Evolutionary conservation across 2,329 filamentous ascomycete genomes (phyloP).

Genomic region (Fusarium vanettenii): DNA sequence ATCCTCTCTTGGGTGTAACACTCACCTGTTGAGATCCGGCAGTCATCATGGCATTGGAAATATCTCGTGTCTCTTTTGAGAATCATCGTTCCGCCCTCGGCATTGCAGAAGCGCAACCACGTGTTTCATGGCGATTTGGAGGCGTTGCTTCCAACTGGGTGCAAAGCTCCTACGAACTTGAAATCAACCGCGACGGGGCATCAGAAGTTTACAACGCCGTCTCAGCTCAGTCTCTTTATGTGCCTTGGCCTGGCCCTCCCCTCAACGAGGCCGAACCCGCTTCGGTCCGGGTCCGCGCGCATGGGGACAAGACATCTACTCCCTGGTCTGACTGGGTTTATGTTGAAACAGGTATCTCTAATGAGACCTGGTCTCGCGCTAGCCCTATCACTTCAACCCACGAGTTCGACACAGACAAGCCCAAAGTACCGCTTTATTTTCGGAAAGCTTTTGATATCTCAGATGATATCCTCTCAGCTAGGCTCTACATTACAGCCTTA

Average conservation of each 20-base stretch:
- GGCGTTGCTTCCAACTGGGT: conserved; percentile 54
- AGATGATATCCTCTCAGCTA: conserved; percentile 46
- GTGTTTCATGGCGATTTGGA: conserved; percentile 60
- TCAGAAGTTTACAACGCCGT: conserved; percentile 42
- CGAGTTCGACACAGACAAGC: conserved; percentile 40
- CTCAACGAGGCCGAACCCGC: conserved; percentile 48
- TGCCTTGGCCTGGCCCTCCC: conserved; percentile 57
- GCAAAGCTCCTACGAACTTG: conserved; percentile 57
- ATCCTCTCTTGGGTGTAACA: neutral
- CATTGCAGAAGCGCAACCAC: conserved; percentile 56
- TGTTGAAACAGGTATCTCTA: conserved; percentile 50
- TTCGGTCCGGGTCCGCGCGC: conserved; percentile 49
- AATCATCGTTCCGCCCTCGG: conserved; percentile 56
- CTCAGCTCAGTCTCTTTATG: conserved; percentile 53
- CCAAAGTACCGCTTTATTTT: conserved; percentile 49
- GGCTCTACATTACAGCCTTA: conserved; percentile 59
- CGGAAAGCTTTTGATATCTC: conserved; percentile 48
- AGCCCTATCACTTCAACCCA: conserved; percentile 34
- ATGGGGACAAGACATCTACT: conserved; percentile 38
- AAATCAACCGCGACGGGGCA: conserved; percentile 46
- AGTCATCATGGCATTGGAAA: conserved; percentile 18
- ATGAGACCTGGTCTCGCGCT: conserved; percentile 46
- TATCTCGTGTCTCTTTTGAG: conserved; percentile 55
- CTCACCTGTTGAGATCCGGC: neutral
- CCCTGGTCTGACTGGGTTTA: conserved; percentile 45